Base-by-base conservation (phyloP, 2,329 filamentous ascomycete genomes). In the Penicillium griseofulvum region DNA sequence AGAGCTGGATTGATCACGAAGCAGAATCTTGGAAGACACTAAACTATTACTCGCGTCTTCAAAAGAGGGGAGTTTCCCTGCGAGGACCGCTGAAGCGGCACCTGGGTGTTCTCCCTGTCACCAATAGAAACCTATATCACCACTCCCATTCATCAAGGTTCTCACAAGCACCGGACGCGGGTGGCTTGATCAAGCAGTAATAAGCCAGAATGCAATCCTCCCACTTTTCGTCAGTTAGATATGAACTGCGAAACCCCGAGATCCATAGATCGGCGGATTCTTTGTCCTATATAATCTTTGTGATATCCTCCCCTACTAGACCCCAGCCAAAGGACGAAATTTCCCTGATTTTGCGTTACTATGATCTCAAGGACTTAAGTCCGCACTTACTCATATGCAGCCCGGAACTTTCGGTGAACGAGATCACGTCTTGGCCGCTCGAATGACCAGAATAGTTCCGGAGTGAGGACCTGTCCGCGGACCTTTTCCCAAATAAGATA, bases 401-500 rank as follows among this genome's bases (percentile, higher is more conserved):
- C 38, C 29, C 22, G 39, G 38, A 51, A 51, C 29, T 43, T 51
- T 26, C 38, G 48, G 38, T 39, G 38, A 43, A 51, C 16, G 39
- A 51, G 28, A 36, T 51, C 48, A 43, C 48, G 48, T 44, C 43
- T 28, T 34, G 38, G 19, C 36, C 48, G 48, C 38, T 51, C 38
- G 29, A 51, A 36, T 51, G 48, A 51, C 48, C 48, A 51, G 48
- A 51, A 44, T 2, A 51, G 1, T 5, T 43, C 39, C 28, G 29
- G 48, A 44, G 29, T 43, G 14, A 51, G 48, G 48, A 51, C 29
- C 39, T 36, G 19, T 28, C 48, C 48, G n/a, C 12, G 38, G 48
- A 51, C 48, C 38, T 51, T 44, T 43, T 44, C 28, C 48, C 38
- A 51, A 36, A 51, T 39, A 43, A 51, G 29, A 51, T n/a, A n/a